A percentile compares a stretch with the other conserved stretches of the same genome.
These are phyloP conservation scores for Neophaeococcomyces aloes DNA, from an alignment of 2,329 filamentous ascomycete species.

Conservation along the genomic window DNA sequence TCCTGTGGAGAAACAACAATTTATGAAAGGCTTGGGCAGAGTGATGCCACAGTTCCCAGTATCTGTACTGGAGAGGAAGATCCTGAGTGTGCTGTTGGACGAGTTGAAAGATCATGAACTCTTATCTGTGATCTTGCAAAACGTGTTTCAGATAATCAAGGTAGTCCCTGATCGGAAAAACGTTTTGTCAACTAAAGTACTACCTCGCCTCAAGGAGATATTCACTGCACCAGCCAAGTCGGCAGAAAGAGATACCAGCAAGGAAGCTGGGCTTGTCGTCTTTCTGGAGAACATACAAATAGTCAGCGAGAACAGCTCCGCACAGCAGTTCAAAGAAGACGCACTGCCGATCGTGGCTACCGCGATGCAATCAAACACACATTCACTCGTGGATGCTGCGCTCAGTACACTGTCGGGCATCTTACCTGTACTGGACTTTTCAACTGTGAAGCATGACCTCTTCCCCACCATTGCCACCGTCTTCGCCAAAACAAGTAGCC, in stretches of 20 bases:
- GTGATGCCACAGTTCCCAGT: conserved; percentile 88
- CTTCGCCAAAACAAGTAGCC: conserved; percentile 84
- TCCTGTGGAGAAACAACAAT: conserved; percentile 77
- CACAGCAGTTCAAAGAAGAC: conserved; percentile 92
- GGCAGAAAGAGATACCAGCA: conserved; percentile 64
- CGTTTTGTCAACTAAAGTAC: conserved; percentile 72
- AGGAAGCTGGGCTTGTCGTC: conserved; percentile 85
- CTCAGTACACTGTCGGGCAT: conserved; percentile 67
- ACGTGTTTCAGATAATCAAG: conserved; percentile 80
- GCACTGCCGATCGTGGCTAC: conserved; percentile 76
- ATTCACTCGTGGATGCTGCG: conserved; percentile 76
- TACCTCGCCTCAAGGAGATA: conserved; percentile 73
- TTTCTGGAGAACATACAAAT: conserved; percentile 71
- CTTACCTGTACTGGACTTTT: conserved; percentile 86
- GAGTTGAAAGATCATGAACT: conserved; percentile 89
- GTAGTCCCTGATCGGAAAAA: conserved; percentile 66
- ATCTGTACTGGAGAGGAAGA: conserved; percentile 87
- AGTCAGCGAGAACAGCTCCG: conserved; percentile 69
- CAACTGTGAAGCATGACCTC: conserved; percentile 90
- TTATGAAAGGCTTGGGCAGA: conserved; percentile 76
- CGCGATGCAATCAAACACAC: conserved; percentile 79
- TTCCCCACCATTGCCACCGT: conserved; percentile 86
- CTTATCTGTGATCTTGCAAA: conserved; percentile 73
- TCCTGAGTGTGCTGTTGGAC: conserved; percentile 77
- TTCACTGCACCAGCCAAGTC: conserved; percentile 54